Evolutionary conservation across 345 rosid genomes (phyloP).

Genomic region (Ceriops tagal): DNA sequence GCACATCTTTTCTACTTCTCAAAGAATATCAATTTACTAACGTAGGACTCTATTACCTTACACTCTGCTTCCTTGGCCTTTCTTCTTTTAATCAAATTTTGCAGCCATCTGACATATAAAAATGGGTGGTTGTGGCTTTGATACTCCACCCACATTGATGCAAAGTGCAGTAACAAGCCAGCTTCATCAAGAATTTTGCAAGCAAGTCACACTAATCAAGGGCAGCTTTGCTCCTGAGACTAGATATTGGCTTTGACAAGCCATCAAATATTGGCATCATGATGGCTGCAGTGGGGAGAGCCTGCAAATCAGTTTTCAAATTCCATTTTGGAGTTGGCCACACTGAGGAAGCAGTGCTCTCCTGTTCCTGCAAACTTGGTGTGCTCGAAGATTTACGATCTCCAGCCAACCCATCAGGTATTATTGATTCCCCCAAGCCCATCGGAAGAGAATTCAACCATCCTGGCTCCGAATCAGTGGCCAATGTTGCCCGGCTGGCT

Average conservation of each 20-base stretch:
- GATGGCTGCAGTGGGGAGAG: constrained; percentile 45
- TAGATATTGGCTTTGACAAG: constrained; percentile 60
- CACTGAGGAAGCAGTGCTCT: constrained; percentile 30
- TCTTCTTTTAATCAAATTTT: too few relatives aligned
- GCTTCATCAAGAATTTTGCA: too few relatives aligned
- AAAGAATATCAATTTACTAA: too few relatives aligned
- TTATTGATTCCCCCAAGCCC: constrained; percentile 38
- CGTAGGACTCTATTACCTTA: too few relatives aligned
- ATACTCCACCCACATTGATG: too few relatives aligned
- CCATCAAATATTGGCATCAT: constrained; percentile 72
- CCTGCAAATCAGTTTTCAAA: constrained; percentile 60
- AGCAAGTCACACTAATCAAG: constrained; percentile 44
- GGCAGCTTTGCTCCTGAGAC: constrained; percentile 65
- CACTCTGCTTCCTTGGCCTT: too few relatives aligned
- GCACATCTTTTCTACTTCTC: too few relatives aligned
- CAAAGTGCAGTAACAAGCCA: too few relatives aligned
- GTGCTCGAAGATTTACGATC: constrained; percentile 80
- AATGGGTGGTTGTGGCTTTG: too few relatives aligned
- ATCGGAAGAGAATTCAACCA: constrained; percentile 37
- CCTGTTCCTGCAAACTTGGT: constrained; percentile 62
- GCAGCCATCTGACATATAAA: too few relatives aligned
- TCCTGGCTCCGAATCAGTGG: constrained; percentile 40
- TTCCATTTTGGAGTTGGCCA: constrained; percentile 59
- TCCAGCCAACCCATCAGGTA: constrained; percentile 33
- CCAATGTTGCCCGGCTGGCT: constrained; percentile 31